Evolutionary conservation across 108 stramenopile genomes (phyloP), one percentile per base, ranked within the genome.

Genomic region (Fistulifera pelliculosa): DNA sequence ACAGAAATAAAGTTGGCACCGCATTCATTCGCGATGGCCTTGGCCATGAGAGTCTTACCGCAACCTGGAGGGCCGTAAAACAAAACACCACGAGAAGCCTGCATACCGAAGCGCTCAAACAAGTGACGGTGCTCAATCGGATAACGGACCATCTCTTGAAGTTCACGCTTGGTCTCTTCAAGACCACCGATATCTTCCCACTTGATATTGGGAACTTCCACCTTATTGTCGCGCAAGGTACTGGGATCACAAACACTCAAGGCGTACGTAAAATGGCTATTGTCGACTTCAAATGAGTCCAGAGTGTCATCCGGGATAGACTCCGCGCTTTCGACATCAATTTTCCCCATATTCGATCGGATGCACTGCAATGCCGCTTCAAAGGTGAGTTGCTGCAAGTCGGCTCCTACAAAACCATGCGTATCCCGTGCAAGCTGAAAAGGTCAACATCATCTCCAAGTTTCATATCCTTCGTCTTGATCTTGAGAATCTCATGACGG

Each of bases 31-130:
- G 99, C 99, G 55, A 99, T 96, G 27, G 99, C 99, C 68, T 98
- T 98, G 44, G 97, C 99, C 80, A 98, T 83, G 31, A 99, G 63
- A 6, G 97, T 99, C 67, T 99, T 99, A 38, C 97, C 97, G 66
- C 96, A 97, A 38, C 98, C 98, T 12, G 98, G 98, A 7, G 99
- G 99, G 5, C 99, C 97, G 58, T 99, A 98, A 66, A 98, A 97
- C 19, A 98, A 85, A 21, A 98, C 96, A 39, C 99, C 97, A 28
- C 92, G 90, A 18, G 94, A 94, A 6, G 97, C 81, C 48, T 89
- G 75, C 93, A 96, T 94, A 47, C 98, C 98, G 56, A 97, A 97
- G 61, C 94, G 87, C 54, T 93, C 92, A 64, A 95, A 99, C 52
- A 95, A 77, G 35, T 90, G 95, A 0, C 96, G 73, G 64, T 98